Percentiles rank a stretch among this genome's conserved stretches.
phyloP scores from a whole-genome alignment of 2,329 filamentous ascomycete species.

The Allantophomopsis cytisporea region DNA sequence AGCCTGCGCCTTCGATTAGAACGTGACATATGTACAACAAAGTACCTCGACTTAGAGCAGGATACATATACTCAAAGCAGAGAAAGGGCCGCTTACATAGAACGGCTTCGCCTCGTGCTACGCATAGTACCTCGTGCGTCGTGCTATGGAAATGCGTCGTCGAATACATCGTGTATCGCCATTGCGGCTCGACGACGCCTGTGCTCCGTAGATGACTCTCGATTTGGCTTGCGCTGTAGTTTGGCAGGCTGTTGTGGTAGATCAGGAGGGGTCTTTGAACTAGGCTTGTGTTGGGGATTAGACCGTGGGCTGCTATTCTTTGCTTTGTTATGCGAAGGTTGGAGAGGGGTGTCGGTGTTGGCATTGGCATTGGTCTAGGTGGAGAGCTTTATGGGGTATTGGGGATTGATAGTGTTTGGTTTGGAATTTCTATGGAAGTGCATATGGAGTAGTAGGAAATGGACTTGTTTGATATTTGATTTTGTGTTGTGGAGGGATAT shows the following conservation, averaged over 20 bases:
- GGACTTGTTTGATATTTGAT: too few relatives aligned
- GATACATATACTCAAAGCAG: too few relatives aligned
- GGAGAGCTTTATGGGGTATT: too few relatives aligned
- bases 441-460: too few relatives aligned
- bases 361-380: constrained; percentile 1
- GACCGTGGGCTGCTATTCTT: constrained; percentile 40
- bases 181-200: constrained; percentile 45
- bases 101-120: constrained; percentile 40
- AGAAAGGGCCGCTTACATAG: constrained; percentile 28
- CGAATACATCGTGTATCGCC: constrained; percentile 56
- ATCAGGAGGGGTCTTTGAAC: constrained; percentile 34
- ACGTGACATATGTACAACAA: too few relatives aligned
- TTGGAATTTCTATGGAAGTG: too few relatives aligned
- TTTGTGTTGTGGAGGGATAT: too few relatives aligned
- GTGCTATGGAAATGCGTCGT: constrained; percentile 55
- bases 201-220: constrained; percentile 38
- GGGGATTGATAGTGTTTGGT: too few relatives aligned
- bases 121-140: constrained; percentile 51
- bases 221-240: constrained; percentile 29
- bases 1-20: constrained; percentile 50
- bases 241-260: constrained; percentile 36
- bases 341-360: constrained; percentile 22
- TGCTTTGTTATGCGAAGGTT: constrained; percentile 41
- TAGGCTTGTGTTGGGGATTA: constrained; percentile 51
- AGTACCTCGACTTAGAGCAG: too few relatives aligned